phyloP scores from a whole-genome alignment of 257 asterid species.

The Haberlea rhodopensis region DNA sequence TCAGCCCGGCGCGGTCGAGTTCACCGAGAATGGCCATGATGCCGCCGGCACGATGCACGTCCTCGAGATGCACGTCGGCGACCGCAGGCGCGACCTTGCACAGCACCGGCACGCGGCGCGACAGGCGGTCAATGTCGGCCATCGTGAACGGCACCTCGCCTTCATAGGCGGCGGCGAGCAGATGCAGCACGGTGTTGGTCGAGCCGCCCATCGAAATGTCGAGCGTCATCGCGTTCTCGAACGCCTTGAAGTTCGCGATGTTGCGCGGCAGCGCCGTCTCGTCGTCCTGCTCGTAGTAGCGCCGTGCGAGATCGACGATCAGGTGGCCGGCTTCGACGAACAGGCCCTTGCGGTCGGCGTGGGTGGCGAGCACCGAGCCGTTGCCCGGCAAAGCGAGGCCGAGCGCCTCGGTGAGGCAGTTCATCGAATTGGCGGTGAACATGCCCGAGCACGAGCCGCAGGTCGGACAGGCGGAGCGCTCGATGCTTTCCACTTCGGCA shows the following conservation, averaged over 20 bases:
- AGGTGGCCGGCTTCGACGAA: background rate
- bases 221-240: background rate
- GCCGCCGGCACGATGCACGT: conserved; percentile 1
- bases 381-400: background rate
- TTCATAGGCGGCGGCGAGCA: background rate
- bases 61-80: background rate
- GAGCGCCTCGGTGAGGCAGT: background rate
- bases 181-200: background rate
- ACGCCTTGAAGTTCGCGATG: background rate
- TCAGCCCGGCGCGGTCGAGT: background rate
- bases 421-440: background rate
- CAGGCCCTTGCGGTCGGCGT: background rate
- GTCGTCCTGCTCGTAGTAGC: background rate
- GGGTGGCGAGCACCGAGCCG: background rate
- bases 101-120: background rate
- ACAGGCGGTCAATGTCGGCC: background rate
- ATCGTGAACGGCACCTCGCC: background rate
- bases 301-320: background rate
- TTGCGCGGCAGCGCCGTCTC: background rate
- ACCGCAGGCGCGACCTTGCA: background rate
- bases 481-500: background rate
- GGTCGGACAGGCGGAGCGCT: background rate
- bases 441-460: background rate
- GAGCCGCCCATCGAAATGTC: background rate
- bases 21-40: background rate